Evolutionary conservation across 177 flowering plant species (phyloP).

Genomic region (Vitis hybrid): DNA sequence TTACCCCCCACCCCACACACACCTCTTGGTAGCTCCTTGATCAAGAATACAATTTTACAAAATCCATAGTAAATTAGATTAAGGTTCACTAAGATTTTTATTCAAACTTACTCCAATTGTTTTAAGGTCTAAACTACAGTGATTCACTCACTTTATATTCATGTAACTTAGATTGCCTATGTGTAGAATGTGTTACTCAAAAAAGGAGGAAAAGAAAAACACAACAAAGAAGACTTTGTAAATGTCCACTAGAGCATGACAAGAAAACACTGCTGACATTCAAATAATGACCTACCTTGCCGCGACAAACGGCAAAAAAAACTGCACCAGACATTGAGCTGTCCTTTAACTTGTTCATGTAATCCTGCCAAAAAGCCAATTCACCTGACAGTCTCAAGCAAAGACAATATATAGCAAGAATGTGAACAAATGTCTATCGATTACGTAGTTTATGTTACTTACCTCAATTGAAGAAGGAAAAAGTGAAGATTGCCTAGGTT

Average conservation of each 20-base stretch:
- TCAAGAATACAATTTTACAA: too few species aligned
- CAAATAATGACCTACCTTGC: constrained; percentile 58
- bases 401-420: not conserved
- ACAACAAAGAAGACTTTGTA: too few species aligned
- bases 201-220: too few species aligned
- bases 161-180: too few species aligned
- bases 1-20: too few species aligned
- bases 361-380: constrained; percentile 59
- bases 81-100: too few species aligned
- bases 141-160: too few species aligned
- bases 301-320: constrained; percentile 97
- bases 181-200: too few species aligned
- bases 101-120: too few species aligned
- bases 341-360: constrained; percentile 74
- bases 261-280: not conserved
- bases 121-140: too few species aligned
- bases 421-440: not conserved
- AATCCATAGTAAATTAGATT: too few species aligned
- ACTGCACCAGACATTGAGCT: constrained; percentile 77
- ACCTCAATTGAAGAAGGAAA: constrained; percentile 78
- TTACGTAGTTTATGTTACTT: constrained; percentile 4
- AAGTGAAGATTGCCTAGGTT: constrained; percentile 85
- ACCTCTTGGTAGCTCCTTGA: too few species aligned
- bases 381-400: not conserved
- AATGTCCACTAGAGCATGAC: not conserved